phyloP scores from a whole-genome alignment of 2,329 filamentous ascomycete genomes.

The Clarireedia hainanense region DNA sequence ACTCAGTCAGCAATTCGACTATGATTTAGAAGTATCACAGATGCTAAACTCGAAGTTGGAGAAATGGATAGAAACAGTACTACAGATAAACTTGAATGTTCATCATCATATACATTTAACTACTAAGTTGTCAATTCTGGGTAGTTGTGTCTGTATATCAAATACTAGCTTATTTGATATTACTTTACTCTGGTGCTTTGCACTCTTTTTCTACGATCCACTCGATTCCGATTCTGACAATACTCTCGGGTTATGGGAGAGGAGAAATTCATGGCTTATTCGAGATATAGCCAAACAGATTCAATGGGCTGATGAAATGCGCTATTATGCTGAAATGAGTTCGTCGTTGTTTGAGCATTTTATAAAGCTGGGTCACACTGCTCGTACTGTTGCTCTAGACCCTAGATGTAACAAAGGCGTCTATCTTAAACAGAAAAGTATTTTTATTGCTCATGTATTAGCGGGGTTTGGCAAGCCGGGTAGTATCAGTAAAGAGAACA shows the following conservation, averaged over 20 bases:
- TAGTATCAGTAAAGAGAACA: neutral
- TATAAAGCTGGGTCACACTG: neutral
- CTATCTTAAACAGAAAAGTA: neutral
- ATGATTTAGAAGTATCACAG: neutral
- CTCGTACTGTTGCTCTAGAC: neutral
- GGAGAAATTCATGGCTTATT: neutral
- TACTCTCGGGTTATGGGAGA: neutral
- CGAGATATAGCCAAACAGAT: neutral
- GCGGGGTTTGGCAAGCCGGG: neutral
- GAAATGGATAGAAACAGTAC: neutral
- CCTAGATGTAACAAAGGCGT: neutral
- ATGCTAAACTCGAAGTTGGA: neutral
- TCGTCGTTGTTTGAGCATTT: neutral
- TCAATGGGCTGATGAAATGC: neutral
- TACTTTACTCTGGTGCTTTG: neutral
- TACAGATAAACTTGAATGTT: neutral
- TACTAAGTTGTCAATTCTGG: neutral
- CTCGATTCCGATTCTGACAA: neutral
- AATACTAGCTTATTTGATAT: neutral
- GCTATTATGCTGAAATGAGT: neutral
- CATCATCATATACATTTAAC: neutral
- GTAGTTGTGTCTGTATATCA: neutral
- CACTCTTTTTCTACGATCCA: neutral
- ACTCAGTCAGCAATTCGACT: neutral
- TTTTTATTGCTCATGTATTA: neutral